phyloP scores from a whole-genome alignment of 306 rosid species.

The Castanopsis chinensis region DNA sequence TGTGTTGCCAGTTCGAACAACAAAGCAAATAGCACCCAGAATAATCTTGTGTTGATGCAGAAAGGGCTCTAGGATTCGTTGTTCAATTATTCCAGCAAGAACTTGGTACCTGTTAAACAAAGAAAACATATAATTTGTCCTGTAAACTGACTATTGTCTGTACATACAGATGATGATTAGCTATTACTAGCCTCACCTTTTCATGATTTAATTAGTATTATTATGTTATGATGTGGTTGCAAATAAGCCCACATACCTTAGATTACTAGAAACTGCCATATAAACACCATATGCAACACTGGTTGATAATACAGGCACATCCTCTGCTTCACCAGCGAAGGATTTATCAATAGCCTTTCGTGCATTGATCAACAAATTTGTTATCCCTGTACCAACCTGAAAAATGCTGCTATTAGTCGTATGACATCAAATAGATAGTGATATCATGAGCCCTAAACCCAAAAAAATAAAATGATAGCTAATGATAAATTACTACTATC shows the following conservation, averaged over 20 bases:
- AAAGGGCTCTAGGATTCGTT: slow-evolving; percentile 50
- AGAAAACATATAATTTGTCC: not conserved
- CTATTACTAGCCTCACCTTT: not conserved
- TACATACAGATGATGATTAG: not conserved
- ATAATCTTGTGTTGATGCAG: slow-evolving; percentile 43
- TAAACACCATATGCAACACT: slow-evolving; percentile 88
- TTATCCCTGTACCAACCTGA: slow-evolving; percentile 87
- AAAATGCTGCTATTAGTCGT: slow-evolving; percentile 6
- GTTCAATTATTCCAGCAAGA: slow-evolving; percentile 50
- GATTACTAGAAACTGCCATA: slow-evolving; percentile 95
- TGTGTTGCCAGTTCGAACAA: slow-evolving; percentile 54
- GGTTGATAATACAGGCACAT: slow-evolving; percentile 77
- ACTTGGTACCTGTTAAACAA: slow-evolving; percentile 43
- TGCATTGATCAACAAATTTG: slow-evolving; percentile 69
- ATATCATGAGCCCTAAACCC: not conserved
- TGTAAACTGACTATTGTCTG: not conserved
- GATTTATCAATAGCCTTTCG: slow-evolving; percentile 72
- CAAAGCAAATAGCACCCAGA: slow-evolving; percentile 44
- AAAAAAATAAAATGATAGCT: not conserved
- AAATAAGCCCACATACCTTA: slow-evolving; percentile 54
- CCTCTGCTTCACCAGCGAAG: slow-evolving; percentile 73
- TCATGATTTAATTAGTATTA: not conserved
- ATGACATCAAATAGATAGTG: not conserved
- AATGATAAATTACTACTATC: too few species aligned
- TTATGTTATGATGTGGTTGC: not conserved